Conservation (phyloP, 371 early-diverging fungal species). For the Mucor irregularis region DNA sequence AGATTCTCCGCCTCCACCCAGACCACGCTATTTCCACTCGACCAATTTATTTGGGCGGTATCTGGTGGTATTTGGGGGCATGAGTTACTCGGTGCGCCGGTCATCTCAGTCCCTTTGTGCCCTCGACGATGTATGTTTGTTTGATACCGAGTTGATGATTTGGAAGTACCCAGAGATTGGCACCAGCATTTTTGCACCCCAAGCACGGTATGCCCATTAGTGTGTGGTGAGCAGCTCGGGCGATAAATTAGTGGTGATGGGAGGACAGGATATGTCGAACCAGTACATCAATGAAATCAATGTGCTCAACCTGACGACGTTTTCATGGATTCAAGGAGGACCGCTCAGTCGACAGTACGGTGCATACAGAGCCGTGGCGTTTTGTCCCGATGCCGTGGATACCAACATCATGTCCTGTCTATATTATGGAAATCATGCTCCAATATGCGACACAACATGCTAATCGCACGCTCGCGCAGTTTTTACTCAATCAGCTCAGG, state of each 20-base stretch:
- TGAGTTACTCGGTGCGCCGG: slow-evolving; percentile 42
- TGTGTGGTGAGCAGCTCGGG: slow-evolving; percentile 56
- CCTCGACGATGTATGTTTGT: slow-evolving; percentile 66
- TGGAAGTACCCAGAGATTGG: slow-evolving; percentile 57
- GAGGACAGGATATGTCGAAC: slow-evolving; percentile 73
- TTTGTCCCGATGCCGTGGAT: slow-evolving; percentile 25
- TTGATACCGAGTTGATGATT: slow-evolving; percentile 53
- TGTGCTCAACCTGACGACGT: slow-evolving; percentile 59
- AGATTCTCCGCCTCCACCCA: slow-evolving; percentile 41
- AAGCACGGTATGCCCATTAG: slow-evolving; percentile 74
- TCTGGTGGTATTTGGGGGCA: slow-evolving; percentile 69
- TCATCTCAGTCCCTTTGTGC: slow-evolving; percentile 43
- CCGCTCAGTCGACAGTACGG: slow-evolving; percentile 69
- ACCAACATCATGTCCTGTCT: slow-evolving; percentile 2
- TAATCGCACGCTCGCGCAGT: too few species aligned
- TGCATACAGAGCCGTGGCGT: slow-evolving; percentile 75
- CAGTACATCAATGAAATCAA: slow-evolving; percentile 75
- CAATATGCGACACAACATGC: neutral
- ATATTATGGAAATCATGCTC: slow-evolving; percentile 1
- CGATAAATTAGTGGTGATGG: slow-evolving; percentile 60
- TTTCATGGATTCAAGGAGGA: slow-evolving; percentile 62
- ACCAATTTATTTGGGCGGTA: slow-evolving; percentile 59
- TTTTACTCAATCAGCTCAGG: too few species aligned
- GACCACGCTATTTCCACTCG: slow-evolving; percentile 77
- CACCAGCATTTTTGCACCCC: slow-evolving; percentile 51